A percentile compares a stretch with the other conserved stretches of the same genome.
Evolutionary conservation across 73 alveolate genomes (phyloP).

Genomic region (Paramecium biaurelia): DNA sequence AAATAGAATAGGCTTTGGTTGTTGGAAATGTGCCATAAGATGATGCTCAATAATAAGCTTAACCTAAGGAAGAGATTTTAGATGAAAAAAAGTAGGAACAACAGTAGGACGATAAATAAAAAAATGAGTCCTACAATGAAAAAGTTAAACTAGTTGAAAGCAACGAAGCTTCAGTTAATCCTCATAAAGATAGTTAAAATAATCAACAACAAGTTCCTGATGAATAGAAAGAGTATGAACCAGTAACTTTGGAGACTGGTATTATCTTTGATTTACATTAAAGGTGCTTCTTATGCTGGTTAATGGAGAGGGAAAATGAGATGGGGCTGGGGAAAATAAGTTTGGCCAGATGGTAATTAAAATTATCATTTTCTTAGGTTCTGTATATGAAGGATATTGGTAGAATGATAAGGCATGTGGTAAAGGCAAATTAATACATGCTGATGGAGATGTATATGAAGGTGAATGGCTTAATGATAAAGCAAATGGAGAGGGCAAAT

Average conservation of each 20-base stretch:
- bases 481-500: constrained; percentile 79
- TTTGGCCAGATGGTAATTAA: constrained; percentile 71
- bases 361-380: neutral
- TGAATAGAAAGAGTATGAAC: constrained; percentile 22
- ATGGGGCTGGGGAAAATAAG: constrained; percentile 71
- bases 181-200: neutral
- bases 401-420: constrained; percentile 59
- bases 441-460: constrained; percentile 64
- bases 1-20: neutral
- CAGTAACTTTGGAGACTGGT: constrained; percentile 52
- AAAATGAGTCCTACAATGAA: neutral
- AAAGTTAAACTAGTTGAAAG: constrained; percentile 11
- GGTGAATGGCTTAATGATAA: constrained; percentile 66
- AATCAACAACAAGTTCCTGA: neutral
- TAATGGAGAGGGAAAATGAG: constrained; percentile 70
- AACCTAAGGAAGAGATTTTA: constrained; percentile 8
- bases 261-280: neutral
- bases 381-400: constrained; percentile 63
- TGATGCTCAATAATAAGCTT: constrained; percentile 28
- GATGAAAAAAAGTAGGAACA: neutral
- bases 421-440: constrained; percentile 46
- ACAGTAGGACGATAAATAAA: neutral
- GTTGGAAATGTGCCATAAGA: neutral
- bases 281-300: constrained; percentile 78
- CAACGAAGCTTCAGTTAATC: constrained; percentile 23